phyloP scores from a whole-genome alignment of 129 eudicot species.

The Artemisia annua region DNA sequence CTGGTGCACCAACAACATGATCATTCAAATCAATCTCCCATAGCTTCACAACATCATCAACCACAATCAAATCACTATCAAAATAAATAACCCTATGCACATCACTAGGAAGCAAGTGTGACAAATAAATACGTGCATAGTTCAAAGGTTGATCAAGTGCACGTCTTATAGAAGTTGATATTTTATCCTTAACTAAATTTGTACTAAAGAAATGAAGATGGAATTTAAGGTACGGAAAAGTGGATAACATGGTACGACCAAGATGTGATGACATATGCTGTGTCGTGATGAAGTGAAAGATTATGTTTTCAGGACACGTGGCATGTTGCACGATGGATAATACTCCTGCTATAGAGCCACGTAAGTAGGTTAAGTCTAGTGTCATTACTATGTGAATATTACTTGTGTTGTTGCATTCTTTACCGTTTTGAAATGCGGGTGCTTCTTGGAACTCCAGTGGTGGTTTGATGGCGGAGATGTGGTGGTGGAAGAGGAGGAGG shows the following conservation, averaged over 20 bases:
- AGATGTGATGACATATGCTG: constrained; percentile 12
- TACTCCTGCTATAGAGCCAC: constrained; percentile 82
- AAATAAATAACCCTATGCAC: constrained; percentile 71
- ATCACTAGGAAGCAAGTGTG: constrained; percentile 54
- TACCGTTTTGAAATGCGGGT: constrained; percentile 70
- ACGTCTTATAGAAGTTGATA: constrained; percentile 74
- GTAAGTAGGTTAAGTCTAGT: constrained; percentile 72
- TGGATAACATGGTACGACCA: constrained; percentile 2
- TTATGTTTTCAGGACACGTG: constrained; percentile 71
- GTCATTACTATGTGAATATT: constrained; percentile 78
- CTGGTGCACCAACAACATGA: constrained; percentile 73
- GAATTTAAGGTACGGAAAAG: constrained; percentile 38
- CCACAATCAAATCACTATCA: constrained; percentile 77
- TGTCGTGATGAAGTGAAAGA: constrained; percentile 61
- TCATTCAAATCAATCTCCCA: constrained; percentile 47
- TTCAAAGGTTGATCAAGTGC: constrained; percentile 88
- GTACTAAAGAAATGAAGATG: constrained; percentile 58
- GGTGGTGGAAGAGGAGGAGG: constrained; percentile 29
- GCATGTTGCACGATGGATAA: constrained; percentile 75
- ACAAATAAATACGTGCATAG: constrained; percentile 78
- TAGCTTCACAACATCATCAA: constrained; percentile 62
- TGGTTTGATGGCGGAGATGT: constrained; percentile 28
- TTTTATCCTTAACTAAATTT: constrained; percentile 49
- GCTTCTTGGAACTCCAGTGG: constrained; percentile 61
- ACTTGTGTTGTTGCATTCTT: constrained; percentile 39